Evolutionary conservation across 306 rosid species (phyloP).

Genomic region (Echinosophora koreensis): DNA sequence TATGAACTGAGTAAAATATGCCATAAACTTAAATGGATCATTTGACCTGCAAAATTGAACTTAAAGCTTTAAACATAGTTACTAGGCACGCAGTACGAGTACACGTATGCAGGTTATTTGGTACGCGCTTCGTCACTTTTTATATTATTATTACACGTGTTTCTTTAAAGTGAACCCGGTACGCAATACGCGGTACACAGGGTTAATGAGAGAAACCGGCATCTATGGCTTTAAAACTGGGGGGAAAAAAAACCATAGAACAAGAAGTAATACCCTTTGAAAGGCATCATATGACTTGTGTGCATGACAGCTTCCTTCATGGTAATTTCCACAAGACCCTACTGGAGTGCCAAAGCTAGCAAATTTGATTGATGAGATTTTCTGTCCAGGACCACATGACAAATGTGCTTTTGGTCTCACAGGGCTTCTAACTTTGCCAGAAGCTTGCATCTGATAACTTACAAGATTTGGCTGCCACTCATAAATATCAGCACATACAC

Average conservation of each 20-base stretch:
- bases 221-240: background rate
- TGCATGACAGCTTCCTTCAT: constrained; percentile 90
- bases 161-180: no score
- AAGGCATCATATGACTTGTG: constrained; percentile 90
- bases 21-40: background rate
- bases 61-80: background rate
- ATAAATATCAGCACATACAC: constrained; percentile 84
- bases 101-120: no score
- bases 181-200: no score
- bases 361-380: constrained; percentile 84
- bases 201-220: no score
- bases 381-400: constrained; percentile 84
- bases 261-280: constrained; percentile 63
- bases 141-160: no score
- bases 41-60: background rate
- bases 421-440: constrained; percentile 73
- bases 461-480: constrained; percentile 98
- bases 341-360: constrained; percentile 97
- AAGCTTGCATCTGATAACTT: constrained; percentile 81
- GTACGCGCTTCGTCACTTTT: no score
- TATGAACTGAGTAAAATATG: background rate
- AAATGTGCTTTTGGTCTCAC: constrained; percentile 87
- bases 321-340: constrained; percentile 87
- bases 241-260: background rate
- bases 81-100: no score